Base-by-base conservation (phyloP, 805 yeast genomes). In the Yarrowia deformans region DNA sequence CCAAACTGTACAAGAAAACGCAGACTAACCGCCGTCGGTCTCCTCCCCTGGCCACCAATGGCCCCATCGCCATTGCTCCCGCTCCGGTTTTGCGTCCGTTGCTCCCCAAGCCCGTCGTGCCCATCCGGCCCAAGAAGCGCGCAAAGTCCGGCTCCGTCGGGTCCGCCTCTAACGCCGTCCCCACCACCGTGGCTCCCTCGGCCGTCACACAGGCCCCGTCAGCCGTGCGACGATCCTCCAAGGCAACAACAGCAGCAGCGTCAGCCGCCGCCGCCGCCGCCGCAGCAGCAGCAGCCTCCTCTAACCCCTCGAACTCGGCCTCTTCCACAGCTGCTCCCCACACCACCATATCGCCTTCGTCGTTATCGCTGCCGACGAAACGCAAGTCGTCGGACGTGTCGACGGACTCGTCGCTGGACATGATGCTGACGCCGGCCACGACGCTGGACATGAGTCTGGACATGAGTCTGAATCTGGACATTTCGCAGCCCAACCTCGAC, bases 31-130 rank as follows among this genome's bases (percentile, higher is more conserved):
- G 68, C 40, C 55, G 56, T n/a, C 55, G 68, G 29, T 63, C 68
- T 1, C 68, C 68, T 1, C 56, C 68, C 46, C 48, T 46, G 35
- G 67, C 68, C 37, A 2, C 56, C 39, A 48, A 48, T 18, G 56
- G 56, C 1, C 68, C 68, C 32, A 48, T 63, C 14, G 68, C 68
- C 68, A 63, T 63, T 48, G 68, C 68, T 8, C 68, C 68, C 8
- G 68, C 68, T 14, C 68, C 68, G 14, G 56, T 63, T 4, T 14
- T 63, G 35, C 56, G 68, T 7, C 68, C 68, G 39, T 12, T 63
- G 46, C 56, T 63, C 16, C 68, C 68, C 45, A 63, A 63, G 39
- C 68, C 68, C 14, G 48, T 42, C n/a, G 63, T 56, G n/a, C 63
- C 63, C 23, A 29, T 56, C n/a, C 48, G 63, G 8, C 63, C 63